phyloP scores from a whole-genome alignment of 192 early-diverging fungal species.

The Podila minutissima region DNA sequence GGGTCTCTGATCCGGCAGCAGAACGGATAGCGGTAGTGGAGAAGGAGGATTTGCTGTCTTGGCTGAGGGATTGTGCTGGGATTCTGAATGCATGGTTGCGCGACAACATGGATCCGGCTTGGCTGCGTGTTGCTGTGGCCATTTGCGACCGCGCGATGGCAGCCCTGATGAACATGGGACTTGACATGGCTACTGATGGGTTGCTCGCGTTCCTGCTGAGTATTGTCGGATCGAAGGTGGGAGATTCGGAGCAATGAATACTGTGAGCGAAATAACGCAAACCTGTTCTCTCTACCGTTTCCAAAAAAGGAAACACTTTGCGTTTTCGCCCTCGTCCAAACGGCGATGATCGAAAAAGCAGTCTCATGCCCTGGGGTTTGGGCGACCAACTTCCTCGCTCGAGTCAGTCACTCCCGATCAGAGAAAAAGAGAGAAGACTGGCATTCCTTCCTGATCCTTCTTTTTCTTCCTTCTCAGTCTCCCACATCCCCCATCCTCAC shows the following conservation, averaged over 20 bases:
- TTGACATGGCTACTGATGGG: too few species aligned
- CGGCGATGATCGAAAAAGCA: neutral
- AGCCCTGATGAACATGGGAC: neutral
- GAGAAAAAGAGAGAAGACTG: neutral
- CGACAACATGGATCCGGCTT: too few species aligned
- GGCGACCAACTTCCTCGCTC: neutral
- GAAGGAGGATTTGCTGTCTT: too few species aligned
- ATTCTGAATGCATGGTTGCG: constrained; percentile 1
- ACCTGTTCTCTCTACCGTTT: neutral
- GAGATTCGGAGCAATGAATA: too few species aligned
- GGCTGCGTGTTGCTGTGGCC: too few species aligned
- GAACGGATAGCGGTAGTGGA: neutral
- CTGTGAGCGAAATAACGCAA: too few species aligned
- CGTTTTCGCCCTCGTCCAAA: too few species aligned
- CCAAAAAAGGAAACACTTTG: constrained; percentile 1
- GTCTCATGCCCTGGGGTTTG: neutral
- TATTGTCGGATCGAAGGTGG: too few species aligned
- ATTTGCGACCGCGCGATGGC: neutral
- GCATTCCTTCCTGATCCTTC: constrained; percentile 2
- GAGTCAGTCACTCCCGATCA: neutral
- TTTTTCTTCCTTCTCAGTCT: constrained; percentile 1
- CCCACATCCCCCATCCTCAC: neutral
- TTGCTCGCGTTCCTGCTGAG: too few species aligned
- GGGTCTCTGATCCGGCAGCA: neutral
- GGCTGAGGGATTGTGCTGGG: neutral